These are phyloP conservation scores for Knoxdaviesia capensis DNA, from an alignment of 2,329 filamentous ascomycete genomes.

Conservation along the genomic window DNA sequence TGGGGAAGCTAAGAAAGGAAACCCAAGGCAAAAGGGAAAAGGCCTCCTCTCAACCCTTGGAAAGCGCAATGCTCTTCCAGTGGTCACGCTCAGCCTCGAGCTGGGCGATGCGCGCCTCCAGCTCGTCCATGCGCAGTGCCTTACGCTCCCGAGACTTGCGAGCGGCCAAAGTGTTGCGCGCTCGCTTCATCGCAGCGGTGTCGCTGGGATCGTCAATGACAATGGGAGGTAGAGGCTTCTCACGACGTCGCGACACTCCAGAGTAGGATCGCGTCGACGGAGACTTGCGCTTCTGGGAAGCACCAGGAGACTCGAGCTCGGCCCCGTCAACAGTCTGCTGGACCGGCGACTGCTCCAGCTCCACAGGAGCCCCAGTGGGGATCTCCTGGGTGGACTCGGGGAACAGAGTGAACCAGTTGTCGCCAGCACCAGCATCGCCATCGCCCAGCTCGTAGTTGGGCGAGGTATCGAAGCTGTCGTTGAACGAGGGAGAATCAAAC, in stretches of 20 bases:
- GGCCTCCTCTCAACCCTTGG: too few relatives aligned
- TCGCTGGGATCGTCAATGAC: constrained; percentile 55
- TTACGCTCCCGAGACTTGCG: constrained; percentile 85
- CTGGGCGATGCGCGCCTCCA: constrained; percentile 55
- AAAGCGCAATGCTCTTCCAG: constrained; percentile 25
- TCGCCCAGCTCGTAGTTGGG: constrained; percentile 50
- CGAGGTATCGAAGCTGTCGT: constrained; percentile 55
- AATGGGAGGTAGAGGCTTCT: constrained; percentile 66
- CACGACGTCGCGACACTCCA: constrained; percentile 36
- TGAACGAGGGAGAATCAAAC: constrained; percentile 28
- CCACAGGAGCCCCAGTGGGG: too few relatives aligned
- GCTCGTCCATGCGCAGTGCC: constrained; percentile 50
- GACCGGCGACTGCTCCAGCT: too few relatives aligned
- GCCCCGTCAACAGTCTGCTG: too few relatives aligned
- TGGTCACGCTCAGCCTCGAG: constrained; percentile 45
- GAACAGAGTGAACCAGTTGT: constrained; percentile 56
- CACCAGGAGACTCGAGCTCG: too few relatives aligned
- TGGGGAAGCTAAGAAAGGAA: too few relatives aligned
- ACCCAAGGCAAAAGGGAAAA: too few relatives aligned
- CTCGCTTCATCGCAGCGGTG: constrained; percentile 71
- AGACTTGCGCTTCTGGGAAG: constrained; percentile 1
- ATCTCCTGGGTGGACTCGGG: constrained; percentile 18
- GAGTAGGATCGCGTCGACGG: neutral
- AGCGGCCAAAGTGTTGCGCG: constrained; percentile 80
- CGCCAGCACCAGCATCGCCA: constrained; percentile 27